Evolutionary conservation across 352 stramenopile genomes (phyloP).

Genomic region (Pythium biforme): DNA sequence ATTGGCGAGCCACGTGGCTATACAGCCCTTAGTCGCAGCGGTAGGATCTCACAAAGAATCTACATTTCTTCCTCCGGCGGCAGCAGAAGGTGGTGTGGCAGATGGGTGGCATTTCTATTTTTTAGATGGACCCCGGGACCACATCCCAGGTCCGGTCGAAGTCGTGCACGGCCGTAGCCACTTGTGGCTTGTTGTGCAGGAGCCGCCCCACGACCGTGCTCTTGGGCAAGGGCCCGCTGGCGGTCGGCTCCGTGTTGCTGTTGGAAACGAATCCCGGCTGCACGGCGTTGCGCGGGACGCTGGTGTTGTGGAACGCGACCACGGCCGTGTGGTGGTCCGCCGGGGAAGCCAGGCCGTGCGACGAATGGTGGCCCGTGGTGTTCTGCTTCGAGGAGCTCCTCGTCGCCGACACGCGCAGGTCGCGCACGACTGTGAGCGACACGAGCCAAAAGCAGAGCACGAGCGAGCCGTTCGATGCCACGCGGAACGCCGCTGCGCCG

Average conservation of each 20-base stretch:
- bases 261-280: not conserved
- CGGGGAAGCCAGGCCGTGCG: not conserved
- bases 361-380: not conserved
- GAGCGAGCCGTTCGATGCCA: slow-evolving; percentile 49
- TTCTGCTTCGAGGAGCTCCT: not conserved
- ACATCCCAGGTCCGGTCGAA: slow-evolving; percentile 1
- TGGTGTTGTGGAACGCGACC: not conserved
- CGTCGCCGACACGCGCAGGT: slow-evolving; percentile 12
- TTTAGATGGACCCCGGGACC: not conserved
- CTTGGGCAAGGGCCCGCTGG: not conserved
- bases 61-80: too few species aligned
- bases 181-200: not conserved
- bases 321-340: not conserved
- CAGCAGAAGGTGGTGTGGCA: too few species aligned
- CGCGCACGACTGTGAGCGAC: slow-evolving; percentile 19
- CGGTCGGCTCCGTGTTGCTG: not conserved
- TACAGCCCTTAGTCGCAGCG: too few species aligned
- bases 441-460: slow-evolving; percentile 64
- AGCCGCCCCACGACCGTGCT: slow-evolving; percentile 6
- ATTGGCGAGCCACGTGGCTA: not conserved
- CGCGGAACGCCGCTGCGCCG: slow-evolving; percentile 28
- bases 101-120: not conserved
- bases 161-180: not conserved
- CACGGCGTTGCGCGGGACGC: slow-evolving; percentile 3
- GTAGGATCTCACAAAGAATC: too few species aligned